phyloP scores from a whole-genome alignment of 192 early-diverging fungal genomes.

The Podila verticillata region DNA sequence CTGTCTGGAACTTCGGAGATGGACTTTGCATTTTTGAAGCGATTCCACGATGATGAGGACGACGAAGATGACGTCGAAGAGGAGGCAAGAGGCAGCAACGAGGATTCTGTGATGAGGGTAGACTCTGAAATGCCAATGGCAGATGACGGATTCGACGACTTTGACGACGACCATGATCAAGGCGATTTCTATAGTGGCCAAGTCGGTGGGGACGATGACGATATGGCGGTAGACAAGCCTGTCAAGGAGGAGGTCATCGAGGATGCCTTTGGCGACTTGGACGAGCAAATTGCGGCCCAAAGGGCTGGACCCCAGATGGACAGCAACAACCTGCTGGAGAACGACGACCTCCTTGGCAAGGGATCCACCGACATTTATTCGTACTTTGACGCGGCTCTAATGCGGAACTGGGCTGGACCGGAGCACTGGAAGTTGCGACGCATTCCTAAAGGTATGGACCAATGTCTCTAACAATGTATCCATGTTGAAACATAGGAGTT shows the following conservation, averaged over 20 bases:
- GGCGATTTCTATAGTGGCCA: conserved; percentile 30
- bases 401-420: conserved; percentile 92
- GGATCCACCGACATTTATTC: conserved; percentile 77
- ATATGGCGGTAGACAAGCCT: conserved; percentile 44
- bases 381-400: conserved; percentile 88
- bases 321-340: conserved; percentile 53
- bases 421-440: conserved; percentile 86
- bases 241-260: conserved; percentile 53
- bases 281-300: conserved; percentile 35
- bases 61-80: conserved; percentile 19
- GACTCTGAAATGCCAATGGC: background rate
- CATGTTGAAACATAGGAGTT: no score
- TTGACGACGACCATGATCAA: conserved; percentile 40
- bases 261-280: conserved; percentile 48
- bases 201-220: conserved; percentile 53
- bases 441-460: conserved; percentile 40
- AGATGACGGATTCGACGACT: conserved; percentile 15
- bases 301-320: conserved; percentile 39
- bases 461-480: no score
- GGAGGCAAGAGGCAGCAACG: conserved; percentile 8
- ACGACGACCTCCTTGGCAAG: conserved; percentile 62
- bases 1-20: conserved; percentile 68
- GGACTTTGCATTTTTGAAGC: conserved; percentile 67
- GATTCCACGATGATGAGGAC: conserved; percentile 58
- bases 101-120: conserved; percentile 9